Base-by-base conservation (phyloP, 2,329 filamentous ascomycete species). In the Chalara sp. region DNA sequence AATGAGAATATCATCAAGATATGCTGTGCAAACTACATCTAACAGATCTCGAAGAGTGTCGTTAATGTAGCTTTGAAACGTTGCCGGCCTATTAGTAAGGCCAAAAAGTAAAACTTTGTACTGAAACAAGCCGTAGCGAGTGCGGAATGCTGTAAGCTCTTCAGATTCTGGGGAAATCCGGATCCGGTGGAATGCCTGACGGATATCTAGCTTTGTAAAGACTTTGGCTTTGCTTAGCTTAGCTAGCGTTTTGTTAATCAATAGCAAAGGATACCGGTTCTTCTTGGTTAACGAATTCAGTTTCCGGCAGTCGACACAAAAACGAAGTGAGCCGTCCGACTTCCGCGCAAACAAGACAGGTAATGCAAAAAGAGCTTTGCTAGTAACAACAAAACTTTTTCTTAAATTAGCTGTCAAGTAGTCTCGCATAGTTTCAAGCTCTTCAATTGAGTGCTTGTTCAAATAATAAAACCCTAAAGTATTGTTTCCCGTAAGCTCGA, bases 171-270 rank as follows among this genome's bases (percentile, higher is more conserved):
- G 44, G 30, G 37, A 10, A 12, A 51, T 47, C 4, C 12, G 10
- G 6, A 51, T 51, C 29, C 28, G n/a, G 32, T 51, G 37, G 30
- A 51, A 51, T 1, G 35, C 44, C 32, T 51, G 21, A 6, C 31
- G 13, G 13, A 51, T 51, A 43, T 51, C 30, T 6, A 51, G 44
- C 45, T 52, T 52, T n/a, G 40, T 51, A 44, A 47, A 51, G 7
- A 47, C 32, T 32, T 44, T 47, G 4, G 39, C 49, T 31, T 45
- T n/a, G n/a, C 44, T 43, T 32, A 47, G 5, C 5, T 13, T 11
- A 11, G 10, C 37, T 8, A 47, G 29, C 3, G 31, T 51, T 30
- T 50, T 29, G 13, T 50, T 10, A 33, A 51, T 47, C 35, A 39
- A 21, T 3, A 3, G 21, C 21, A 21, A 21, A 21, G 3, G 21